Percentiles rank a stretch among this genome's conserved stretches.
phyloP scores from a whole-genome alignment of 179 eudicot genomes.

The Actinidia arguta region DNA sequence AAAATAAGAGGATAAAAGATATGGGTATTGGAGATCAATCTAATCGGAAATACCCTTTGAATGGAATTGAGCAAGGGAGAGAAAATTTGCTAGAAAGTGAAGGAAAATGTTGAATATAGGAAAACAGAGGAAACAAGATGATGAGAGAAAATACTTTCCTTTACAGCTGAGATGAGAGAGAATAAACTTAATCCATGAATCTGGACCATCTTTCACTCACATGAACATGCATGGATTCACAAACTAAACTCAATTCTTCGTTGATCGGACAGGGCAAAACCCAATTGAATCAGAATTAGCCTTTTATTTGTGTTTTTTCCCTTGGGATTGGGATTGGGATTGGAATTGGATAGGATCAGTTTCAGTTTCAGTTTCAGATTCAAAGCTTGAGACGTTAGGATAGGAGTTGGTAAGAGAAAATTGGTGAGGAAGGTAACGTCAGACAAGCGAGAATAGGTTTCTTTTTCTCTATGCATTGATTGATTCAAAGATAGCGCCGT shows the following conservation, averaged over 20 bases:
- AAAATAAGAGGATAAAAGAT: slow-evolving; percentile 15
- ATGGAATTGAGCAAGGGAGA: slow-evolving; percentile 7
- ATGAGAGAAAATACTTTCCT: background rate
- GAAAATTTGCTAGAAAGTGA: background rate
- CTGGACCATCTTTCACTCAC: background rate
- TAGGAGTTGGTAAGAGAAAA: slow-evolving; percentile 15
- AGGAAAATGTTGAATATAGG: background rate
- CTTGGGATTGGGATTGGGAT: background rate
- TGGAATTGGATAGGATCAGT: background rate
- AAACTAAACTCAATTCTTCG: slow-evolving; percentile 8
- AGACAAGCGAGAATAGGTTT: background rate
- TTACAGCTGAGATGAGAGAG: background rate
- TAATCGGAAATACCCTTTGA: slow-evolving; percentile 1
- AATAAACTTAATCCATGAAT: background rate
- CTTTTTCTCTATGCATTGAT: background rate
- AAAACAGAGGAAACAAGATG: slow-evolving; percentile 11
- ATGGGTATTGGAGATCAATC: slow-evolving; percentile 31
- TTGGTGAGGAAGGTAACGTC: slow-evolving; percentile 2
- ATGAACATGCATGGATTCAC: background rate
- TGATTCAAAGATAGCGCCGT: background rate
- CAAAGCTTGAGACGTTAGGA: background rate
- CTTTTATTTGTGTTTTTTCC: background rate
- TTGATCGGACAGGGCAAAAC: slow-evolving; percentile 12
- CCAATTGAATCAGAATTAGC: background rate
- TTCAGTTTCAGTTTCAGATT: no score